A percentile compares a stretch with the other conserved stretches of the same genome.
Evolutionary conservation across 2,329 filamentous ascomycete species (phyloP).

Genomic region (Leptographium procerum): DNA sequence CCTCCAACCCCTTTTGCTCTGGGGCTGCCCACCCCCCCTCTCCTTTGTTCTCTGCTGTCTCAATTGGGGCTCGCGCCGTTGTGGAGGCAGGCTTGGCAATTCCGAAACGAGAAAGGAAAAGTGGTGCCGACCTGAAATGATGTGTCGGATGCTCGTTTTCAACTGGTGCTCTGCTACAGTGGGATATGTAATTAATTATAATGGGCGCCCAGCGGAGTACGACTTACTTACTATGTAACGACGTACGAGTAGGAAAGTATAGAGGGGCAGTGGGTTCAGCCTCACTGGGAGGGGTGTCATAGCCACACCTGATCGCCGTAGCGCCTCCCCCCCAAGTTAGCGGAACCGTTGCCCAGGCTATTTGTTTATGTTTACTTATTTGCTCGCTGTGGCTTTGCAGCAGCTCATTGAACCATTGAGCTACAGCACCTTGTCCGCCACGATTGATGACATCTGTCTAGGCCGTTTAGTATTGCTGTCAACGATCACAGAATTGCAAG

Average conservation of each 20-base stretch:
- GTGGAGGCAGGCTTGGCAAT: slow-evolving; percentile 2
- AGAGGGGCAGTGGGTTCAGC: neutral
- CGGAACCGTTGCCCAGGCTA: neutral
- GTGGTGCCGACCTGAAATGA: neutral
- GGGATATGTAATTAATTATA: no score
- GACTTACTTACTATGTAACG: no score
- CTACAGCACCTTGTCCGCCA: neutral
- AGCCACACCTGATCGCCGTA: no score
- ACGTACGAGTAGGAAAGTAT: neutral
- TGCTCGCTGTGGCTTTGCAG: neutral
- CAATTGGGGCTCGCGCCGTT: neutral
- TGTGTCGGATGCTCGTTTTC: no score
- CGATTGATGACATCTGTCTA: neutral
- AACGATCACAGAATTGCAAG: neutral
- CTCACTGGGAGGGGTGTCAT: neutral
- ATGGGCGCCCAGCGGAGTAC: no score
- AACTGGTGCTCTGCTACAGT: no score
- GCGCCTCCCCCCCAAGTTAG: no score
- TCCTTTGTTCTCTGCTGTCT: neutral
- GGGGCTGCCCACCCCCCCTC: neutral
- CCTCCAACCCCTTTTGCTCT: no score
- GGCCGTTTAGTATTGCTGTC: neutral
- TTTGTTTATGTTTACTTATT: neutral
- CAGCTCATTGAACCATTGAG: neutral
- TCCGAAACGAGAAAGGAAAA: slow-evolving; percentile 6